phyloP scores from a whole-genome alignment of 495 filamentous ascomycete species.

The Penicillium daleae region DNA sequence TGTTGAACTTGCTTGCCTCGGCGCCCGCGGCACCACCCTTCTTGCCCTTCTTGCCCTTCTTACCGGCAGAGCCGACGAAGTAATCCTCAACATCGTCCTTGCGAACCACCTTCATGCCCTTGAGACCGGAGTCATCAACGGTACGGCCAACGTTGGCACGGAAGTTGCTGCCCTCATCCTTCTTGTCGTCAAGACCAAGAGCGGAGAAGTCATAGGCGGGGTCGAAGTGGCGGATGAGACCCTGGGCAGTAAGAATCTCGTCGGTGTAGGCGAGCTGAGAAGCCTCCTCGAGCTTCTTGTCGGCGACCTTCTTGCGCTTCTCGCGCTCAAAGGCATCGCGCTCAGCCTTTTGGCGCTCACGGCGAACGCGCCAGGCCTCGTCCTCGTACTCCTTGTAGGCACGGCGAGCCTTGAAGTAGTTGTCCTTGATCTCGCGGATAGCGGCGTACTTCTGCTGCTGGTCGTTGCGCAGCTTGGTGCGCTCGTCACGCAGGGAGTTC shows the following conservation, averaged over 20 bases:
- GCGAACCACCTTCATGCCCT: conserved; percentile 74
- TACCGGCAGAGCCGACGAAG: conserved; percentile 76
- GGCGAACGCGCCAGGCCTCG: conserved; percentile 69
- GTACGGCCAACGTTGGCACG: conserved; percentile 78
- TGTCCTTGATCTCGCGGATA: conserved; percentile 83
- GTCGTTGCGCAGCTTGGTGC: conserved; percentile 75
- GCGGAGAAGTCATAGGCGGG: conserved; percentile 70
- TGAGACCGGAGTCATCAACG: conserved; percentile 74
- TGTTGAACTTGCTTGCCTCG: conserved; percentile 72
- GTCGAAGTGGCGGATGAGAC: conserved; percentile 88
- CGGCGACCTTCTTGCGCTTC: conserved; percentile 80
- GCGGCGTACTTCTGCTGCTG: conserved; percentile 82
- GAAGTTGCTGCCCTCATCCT: conserved; percentile 70
- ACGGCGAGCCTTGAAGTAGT: conserved; percentile 74
- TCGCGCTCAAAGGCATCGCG: conserved; percentile 73
- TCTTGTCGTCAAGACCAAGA: conserved; percentile 58
- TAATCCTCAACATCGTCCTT: conserved; percentile 87
- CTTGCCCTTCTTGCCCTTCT: conserved; percentile 91
- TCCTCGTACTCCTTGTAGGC: conserved; percentile 80
- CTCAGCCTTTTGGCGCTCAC: conserved; percentile 79
- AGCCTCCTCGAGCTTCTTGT: conserved; percentile 86
- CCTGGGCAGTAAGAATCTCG: conserved; percentile 85
- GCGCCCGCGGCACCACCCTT: conserved; percentile 58
- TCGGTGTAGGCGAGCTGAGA: conserved; percentile 85
- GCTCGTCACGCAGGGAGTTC: conserved; percentile 85